phyloP scores from a whole-genome alignment of 2,329 filamentous ascomycete genomes.

The Nigrospora sphaerica region DNA sequence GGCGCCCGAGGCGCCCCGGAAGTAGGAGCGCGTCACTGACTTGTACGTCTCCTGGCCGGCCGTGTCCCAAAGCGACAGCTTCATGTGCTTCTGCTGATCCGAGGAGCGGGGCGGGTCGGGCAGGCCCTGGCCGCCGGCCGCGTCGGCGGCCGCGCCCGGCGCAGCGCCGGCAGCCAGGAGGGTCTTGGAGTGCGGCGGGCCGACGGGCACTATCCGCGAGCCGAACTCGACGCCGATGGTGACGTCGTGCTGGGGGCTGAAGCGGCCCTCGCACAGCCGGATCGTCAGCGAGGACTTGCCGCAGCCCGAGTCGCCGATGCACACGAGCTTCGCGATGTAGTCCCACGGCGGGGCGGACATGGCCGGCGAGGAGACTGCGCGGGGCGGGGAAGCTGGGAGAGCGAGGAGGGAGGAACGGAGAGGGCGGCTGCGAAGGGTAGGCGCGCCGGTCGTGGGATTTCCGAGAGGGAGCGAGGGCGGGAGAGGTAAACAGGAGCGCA shows the following conservation, averaged over 20 bases:
- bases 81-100: conserved; percentile 70
- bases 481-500: neutral
- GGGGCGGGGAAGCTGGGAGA: conserved; percentile 3
- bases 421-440: too few species aligned
- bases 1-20: conserved; percentile 65
- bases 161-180: conserved; percentile 28
- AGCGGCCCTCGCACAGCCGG: conserved; percentile 92
- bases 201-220: conserved; percentile 84
- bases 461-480: neutral
- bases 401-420: neutral
- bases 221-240: conserved; percentile 97
- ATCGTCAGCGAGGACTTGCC: conserved; percentile 94
- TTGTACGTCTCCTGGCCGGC: conserved; percentile 98
- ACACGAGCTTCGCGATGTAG: conserved; percentile 98
- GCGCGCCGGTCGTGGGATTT: neutral
- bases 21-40: conserved; percentile 89
- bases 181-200: conserved; percentile 62
- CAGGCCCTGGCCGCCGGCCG: conserved; percentile 31
- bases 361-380: conserved; percentile 9
- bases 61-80: conserved; percentile 90
- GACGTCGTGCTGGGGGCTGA: conserved; percentile 90
- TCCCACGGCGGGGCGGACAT: conserved; percentile 78
- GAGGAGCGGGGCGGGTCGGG: conserved; percentile 41
- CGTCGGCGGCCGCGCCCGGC: conserved; percentile 7
- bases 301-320: conserved; percentile 92